Base-by-base conservation (phyloP, 2,329 filamentous ascomycete species). In the Diplodia intermedia region DNA sequence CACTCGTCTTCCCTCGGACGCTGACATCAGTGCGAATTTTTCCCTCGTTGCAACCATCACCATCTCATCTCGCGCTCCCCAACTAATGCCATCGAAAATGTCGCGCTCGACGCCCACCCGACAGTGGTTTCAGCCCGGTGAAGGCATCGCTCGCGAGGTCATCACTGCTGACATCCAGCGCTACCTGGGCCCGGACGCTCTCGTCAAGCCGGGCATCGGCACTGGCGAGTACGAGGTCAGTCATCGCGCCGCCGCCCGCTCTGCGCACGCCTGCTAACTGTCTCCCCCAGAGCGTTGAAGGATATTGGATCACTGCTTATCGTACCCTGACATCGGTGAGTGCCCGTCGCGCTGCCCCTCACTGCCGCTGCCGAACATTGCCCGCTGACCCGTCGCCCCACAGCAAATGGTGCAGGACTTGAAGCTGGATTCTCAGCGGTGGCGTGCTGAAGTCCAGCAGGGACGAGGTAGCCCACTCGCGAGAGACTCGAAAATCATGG, bases 161-260 rank as follows among this genome's bases (percentile, higher is more conserved):
- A 84, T 85, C 71, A 82, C 82, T 57, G 82, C 82, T 71, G 82
- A 85, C 75, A 84, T 85, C 72, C 82, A 84, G 75, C 79, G 82
- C 72, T 84, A 84, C 72, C 74, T 85, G 68, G 83, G 82, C 65
- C 81, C 81, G 70, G 82, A 85, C 77, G 83, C 83, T 60, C 82
- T 82, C 68, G 82, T 84, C 54, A 79, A 80, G 72, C 83, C 83
- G 50, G 82, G 82, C 60, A 71, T 75, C 57, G 81, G 81, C 72
- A 81, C 75, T 69, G 81, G 78, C 67, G 79, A 82, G 68, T 77
- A 82, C 73, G 77, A 82, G 76, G 81, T 83, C 56, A 63, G 66
- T 40, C 43, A 38, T 52, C 40, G 79, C 71, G 66, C 20, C 47
- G 49, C 69, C 69, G 68, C 33, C 52, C 67, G 54, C n/a, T n/a